Conservation (phyloP, 352 stramenopile genomes). For the Phytophthora multivora region DNA sequence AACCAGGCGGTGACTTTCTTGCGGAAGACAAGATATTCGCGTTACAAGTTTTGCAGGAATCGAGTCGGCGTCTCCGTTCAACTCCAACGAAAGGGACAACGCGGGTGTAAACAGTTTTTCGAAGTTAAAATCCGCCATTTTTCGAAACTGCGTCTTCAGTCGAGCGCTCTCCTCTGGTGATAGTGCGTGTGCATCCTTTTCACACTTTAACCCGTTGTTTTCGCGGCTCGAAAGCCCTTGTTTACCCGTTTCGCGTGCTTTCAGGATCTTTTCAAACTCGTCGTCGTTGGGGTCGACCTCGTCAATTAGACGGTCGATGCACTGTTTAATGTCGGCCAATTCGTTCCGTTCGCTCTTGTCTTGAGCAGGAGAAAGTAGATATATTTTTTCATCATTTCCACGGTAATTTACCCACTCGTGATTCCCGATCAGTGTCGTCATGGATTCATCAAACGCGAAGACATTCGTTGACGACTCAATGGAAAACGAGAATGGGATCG, state of each 20-base stretch:
- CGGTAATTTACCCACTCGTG: conserved; percentile 43
- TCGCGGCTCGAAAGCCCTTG: background rate
- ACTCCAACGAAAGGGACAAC: conserved; percentile 15
- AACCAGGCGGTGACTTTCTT: conserved; percentile 27
- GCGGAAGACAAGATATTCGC: background rate
- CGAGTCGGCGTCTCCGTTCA: background rate
- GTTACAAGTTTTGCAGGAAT: conserved; percentile 8
- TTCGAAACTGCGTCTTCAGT: conserved; percentile 33
- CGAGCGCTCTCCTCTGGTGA: conserved; percentile 12
- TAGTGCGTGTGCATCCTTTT: background rate
- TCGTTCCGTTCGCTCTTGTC: conserved; percentile 22
- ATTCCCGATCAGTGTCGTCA: conserved; percentile 42
- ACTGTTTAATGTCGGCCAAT: conserved; percentile 25
- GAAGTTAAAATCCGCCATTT: conserved; percentile 61
- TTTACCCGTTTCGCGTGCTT: background rate
- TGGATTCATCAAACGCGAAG: conserved; percentile 49
- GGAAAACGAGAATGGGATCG: conserved; percentile 46
- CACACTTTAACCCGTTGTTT: background rate
- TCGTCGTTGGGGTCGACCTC: conserved; percentile 21
- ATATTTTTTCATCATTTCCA: background rate
- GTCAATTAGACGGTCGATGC: conserved; percentile 27
- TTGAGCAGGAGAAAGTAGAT: conserved; percentile 27
- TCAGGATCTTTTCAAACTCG: conserved; percentile 9
- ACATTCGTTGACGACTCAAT: conserved; percentile 40
- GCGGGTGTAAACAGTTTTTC: conserved; percentile 51